A percentile compares a stretch with the other conserved stretches of the same genome.
phyloP scores from a whole-genome alignment of 1,284 basidiomycete species.

The Tetrapyrgos nigripes region DNA sequence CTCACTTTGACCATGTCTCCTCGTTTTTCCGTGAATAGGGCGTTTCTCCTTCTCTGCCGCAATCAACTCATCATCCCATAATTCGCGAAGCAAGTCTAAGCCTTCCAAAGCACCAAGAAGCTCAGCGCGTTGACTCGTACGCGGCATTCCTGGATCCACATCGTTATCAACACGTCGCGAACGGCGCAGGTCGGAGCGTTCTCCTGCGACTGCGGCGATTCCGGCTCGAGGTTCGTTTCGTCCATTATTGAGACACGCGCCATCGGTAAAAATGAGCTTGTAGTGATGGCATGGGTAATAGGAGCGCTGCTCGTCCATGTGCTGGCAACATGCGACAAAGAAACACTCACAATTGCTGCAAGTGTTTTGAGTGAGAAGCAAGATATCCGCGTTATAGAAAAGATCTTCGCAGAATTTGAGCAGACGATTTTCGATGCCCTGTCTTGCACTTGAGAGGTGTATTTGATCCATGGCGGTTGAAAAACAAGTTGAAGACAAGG shows the following conservation, averaged over 20 bases:
- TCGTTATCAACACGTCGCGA: background rate
- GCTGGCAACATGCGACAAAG: background rate
- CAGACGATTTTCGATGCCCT: background rate
- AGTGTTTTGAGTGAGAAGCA: background rate
- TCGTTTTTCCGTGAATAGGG: background rate
- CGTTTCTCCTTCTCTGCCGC: background rate
- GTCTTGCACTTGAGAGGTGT: background rate
- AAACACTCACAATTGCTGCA: background rate
- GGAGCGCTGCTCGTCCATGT: background rate
- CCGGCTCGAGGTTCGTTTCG: background rate
- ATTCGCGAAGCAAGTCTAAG: background rate
- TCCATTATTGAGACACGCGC: conserved; percentile 15
- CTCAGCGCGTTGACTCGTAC: conserved; percentile 5
- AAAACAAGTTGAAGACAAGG: too few species aligned
- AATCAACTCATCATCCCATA: background rate
- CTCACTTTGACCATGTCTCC: background rate
- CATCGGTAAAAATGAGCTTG: conserved; percentile 11
- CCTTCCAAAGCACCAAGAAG: conserved; percentile 2
- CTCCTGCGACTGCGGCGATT: conserved; percentile 2
- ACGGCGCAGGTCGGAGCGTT: background rate
- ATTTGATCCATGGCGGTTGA: background rate
- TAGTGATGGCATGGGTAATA: conserved; percentile 3
- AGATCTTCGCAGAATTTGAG: background rate
- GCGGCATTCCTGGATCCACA: background rate
- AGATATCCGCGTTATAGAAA: background rate